Evolutionary conservation across 2,329 filamentous ascomycete species (phyloP), one percentile per base, ranked within the genome.

Genomic region (Trichoderma aggressivum): DNA sequence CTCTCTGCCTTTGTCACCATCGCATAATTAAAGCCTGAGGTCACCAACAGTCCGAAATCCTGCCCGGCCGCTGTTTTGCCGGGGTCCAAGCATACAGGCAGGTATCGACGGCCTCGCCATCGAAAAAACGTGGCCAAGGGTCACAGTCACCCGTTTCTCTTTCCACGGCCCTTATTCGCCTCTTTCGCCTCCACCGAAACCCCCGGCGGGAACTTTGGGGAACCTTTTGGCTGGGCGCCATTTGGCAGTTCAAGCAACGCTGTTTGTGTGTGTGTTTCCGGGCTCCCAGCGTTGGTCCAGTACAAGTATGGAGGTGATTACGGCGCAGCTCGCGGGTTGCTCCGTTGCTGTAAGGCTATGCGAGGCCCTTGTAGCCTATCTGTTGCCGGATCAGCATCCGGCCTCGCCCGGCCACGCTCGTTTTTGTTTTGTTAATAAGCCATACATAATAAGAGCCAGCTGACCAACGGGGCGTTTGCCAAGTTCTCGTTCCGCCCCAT

Each of bases 211-310:
- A 53, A 68, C 61, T 56, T 68, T 68, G 61, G 65, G 65, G 65
- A 68, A 68, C 65, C 65, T 68, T 68, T 68, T 68, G 12, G 39
- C 65, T 50, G 39, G 36, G 32, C 63, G 34, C 50, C 50, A 66
- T 58, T 66, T 43, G 63, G 47, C 62, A 50, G 43, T 50, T 21
- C 18, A 65, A 32, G 18, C 47, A 7, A 2, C n/a, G 12, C n/a
- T 43, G 39, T n/a, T 18, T 8, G 3, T 43, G 36, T 43, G 26
- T 28, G 5, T 18, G 36, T 43, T 21, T 24, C 47, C 47, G 47
- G 47, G n/a, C 43, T 47, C 43, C n/a, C 43, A 47, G 43, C n/a
- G n/a, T 10, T n/a, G 18, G 1, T 50, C 11, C 47, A 21, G n/a
- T 21, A 5, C n/a, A n/a, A n/a, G 6, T 14, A 16, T 16, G 16